Base-by-base conservation (phyloP, 768 basidiomycete genomes). In the Mycena polygramma region DNA sequence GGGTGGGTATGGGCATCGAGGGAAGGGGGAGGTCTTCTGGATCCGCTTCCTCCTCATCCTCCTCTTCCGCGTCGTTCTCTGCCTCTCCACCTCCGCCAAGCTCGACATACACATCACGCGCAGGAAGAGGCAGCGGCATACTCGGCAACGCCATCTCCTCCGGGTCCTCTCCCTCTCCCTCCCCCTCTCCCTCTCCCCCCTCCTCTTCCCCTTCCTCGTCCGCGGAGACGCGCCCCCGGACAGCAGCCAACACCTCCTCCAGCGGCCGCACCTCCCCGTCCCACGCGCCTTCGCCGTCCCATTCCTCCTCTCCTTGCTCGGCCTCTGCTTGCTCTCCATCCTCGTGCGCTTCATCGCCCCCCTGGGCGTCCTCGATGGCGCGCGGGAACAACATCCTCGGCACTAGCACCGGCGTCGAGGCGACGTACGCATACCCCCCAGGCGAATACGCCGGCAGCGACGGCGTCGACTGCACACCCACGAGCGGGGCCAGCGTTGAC, bases 71-170 rank as follows among this genome's bases (percentile, higher is more conserved):
- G 15, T 14, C 15, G 24, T 52, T 24, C 51, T 26, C 49, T 24
- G n/a, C 24, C 22, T 15, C n/a, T n/a, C n/a, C n/a, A n/a, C n/a
- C n/a, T n/a, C n/a, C n/a, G n/a, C n/a, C n/a, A n/a, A n/a, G n/a
- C n/a, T n/a, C n/a, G n/a, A n/a, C n/a, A n/a, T n/a, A n/a, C n/a
- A n/a, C n/a, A n/a, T n/a, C n/a, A n/a, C n/a, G n/a, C n/a, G n/a
- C n/a, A n/a, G n/a, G n/a, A n/a, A n/a, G 11, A 15, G 41, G 41
- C 2, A 41, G 41, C 2, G 41, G 41, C 41, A 41, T 15, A 10
- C 41, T 11, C 1, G 70, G 70, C n/a, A 71, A 39, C 55, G 65
- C n/a, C 35, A 71, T n/a, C 61, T 68, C 66, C n/a, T 13, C 70
- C 24, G 70, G 70, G 51, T 71, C 70, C 22, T 57, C 46, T 17